Percentiles rank a stretch among this genome's conserved stretches.
Evolutionary conservation across 352 stramenopile genomes (phyloP).

Genomic region (Sclerospora graminicola): DNA sequence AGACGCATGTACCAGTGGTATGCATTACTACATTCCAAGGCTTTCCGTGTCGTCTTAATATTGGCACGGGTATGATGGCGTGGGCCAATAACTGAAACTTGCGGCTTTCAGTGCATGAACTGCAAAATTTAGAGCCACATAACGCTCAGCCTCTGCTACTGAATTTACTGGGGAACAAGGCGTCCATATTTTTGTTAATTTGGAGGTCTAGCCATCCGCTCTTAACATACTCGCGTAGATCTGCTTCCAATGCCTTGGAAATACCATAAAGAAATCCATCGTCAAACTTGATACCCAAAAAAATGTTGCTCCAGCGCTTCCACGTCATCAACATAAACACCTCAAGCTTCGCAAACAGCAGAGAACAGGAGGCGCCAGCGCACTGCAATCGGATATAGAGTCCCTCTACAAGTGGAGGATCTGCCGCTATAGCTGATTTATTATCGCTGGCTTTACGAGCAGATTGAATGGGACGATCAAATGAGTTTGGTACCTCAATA

Average conservation of each 20-base stretch:
- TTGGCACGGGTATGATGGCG: constrained; percentile 53
- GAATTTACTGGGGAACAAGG: constrained; percentile 36
- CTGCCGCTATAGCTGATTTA: not conserved
- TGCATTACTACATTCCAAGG: constrained; percentile 25
- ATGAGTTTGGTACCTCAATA: constrained; percentile 15
- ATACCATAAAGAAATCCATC: constrained; percentile 68
- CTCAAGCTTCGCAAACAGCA: constrained; percentile 65
- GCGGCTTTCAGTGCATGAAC: constrained; percentile 40
- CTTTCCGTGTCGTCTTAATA: constrained; percentile 33
- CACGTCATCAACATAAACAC: constrained; percentile 19
- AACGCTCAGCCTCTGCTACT: not conserved
- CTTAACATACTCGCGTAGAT: constrained; percentile 42
- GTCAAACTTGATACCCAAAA: constrained; percentile 7
- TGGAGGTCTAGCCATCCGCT: constrained; percentile 51
- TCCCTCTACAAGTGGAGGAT: constrained; percentile 10
- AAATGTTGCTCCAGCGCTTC: not conserved
- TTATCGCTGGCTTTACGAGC: not conserved
- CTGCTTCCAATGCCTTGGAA: constrained; percentile 17
- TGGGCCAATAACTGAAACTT: constrained; percentile 69
- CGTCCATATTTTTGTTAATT: constrained; percentile 27
- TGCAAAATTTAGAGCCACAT: constrained; percentile 4
- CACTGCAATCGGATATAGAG: constrained; percentile 58
- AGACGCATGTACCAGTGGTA: constrained; percentile 37
- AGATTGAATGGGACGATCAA: constrained; percentile 14
- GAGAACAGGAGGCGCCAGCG: constrained; percentile 19